These are phyloP conservation scores for Boletus sp. DNA, from an alignment of 768 basidiomycete species.

Conservation along the genomic window DNA sequence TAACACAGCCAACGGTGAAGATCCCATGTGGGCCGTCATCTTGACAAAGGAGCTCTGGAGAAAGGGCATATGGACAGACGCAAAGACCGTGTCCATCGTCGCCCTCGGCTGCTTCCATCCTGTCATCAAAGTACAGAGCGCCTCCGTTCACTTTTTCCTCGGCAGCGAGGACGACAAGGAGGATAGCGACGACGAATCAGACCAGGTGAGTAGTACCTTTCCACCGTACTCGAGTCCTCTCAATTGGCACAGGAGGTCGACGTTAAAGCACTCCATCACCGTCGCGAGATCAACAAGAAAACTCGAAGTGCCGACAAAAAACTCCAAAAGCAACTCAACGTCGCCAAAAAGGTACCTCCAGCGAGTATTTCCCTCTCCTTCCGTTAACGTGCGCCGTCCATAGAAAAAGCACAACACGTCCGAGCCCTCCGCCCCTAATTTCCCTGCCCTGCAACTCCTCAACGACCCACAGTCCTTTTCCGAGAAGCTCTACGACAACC, in stretches of 20 bases:
- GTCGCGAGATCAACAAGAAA: conserved; percentile 92
- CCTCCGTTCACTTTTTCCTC: conserved; percentile 96
- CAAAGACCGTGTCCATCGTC: conserved; percentile 90
- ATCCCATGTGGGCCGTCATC: conserved; percentile 97
- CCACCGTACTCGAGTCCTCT: background rate
- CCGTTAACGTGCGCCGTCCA: conserved; percentile 31
- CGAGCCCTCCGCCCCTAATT: conserved; percentile 54
- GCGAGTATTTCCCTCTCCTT: background rate
- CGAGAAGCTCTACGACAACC: conserved; percentile 86
- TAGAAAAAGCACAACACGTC: conserved; percentile 37
- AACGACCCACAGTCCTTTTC: conserved; percentile 95
- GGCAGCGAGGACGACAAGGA: conserved; percentile 77
- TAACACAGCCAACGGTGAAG: conserved; percentile 57
- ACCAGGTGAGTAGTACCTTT: conserved; percentile 27
- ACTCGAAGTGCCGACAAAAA: conserved; percentile 80
- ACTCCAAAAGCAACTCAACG: conserved; percentile 67
- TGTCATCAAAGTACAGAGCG: conserved; percentile 88
- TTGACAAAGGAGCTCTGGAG: conserved; percentile 93
- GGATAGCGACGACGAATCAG: conserved; percentile 72
- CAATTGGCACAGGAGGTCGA: conserved; percentile 50
- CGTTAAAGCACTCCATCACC: conserved; percentile 75
- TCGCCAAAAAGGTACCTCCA: conserved; percentile 64
- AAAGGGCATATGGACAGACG: conserved; percentile 90
- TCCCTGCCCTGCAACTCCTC: conserved; percentile 88
- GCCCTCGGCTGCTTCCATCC: conserved; percentile 93